A percentile compares a stretch with the other conserved stretches of the same genome.
Evolutionary conservation across 495 filamentous ascomycete genomes (phyloP).

Genomic region (Neurospora sp.): DNA sequence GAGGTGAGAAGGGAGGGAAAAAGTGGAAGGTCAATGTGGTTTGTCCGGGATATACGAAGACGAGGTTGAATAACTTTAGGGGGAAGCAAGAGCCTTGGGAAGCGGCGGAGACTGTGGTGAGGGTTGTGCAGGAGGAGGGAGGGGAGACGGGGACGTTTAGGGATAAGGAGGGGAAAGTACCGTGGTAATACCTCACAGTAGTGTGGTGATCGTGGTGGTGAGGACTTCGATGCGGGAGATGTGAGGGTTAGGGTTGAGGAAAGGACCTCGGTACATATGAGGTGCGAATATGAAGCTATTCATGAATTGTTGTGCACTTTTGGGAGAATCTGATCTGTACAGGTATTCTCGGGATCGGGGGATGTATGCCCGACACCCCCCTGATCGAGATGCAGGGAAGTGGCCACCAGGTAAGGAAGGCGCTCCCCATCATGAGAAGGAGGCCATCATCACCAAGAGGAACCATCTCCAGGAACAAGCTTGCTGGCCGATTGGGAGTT

Average conservation of each 20-base stretch:
- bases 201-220: background rate
- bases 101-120: constrained; percentile 11
- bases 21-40: constrained; percentile 19
- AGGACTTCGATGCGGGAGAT: background rate
- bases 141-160: constrained; percentile 13
- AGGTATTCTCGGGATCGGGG: too few relatives aligned
- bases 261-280: too few relatives aligned
- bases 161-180: constrained; percentile 4
- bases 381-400: too few relatives aligned
- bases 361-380: too few relatives aligned
- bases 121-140: constrained; percentile 12
- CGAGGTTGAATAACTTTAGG: constrained; percentile 9
- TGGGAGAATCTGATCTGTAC: too few relatives aligned
- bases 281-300: too few relatives aligned
- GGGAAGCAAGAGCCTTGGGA: background rate
- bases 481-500: too few relatives aligned
- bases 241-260: background rate
- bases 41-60: constrained; percentile 15
- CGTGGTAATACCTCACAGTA: constrained; percentile 5
- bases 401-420: too few relatives aligned
- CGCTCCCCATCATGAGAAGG: too few relatives aligned
- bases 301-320: too few relatives aligned
- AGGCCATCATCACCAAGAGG: too few relatives aligned
- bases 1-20: background rate
- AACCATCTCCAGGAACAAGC: too few relatives aligned